A percentile compares a stretch with the other conserved stretches of the same genome.
Conservation (phyloP, 2,329 filamentous ascomycete species). For the Ceratocystis diversiconidia region DNA sequence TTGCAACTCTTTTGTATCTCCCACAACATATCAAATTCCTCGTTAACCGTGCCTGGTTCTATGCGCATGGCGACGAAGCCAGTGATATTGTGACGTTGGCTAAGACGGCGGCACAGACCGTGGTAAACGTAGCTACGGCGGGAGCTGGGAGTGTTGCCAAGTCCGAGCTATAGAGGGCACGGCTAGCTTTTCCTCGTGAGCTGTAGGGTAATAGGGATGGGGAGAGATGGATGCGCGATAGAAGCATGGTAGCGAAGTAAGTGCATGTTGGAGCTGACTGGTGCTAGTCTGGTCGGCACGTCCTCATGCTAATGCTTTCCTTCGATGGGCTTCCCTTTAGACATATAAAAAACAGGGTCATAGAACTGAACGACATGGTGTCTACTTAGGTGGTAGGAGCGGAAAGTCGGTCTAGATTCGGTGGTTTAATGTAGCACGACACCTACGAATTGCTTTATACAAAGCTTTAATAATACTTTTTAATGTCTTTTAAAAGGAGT, state of each 20-base stretch:
- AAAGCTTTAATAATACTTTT: constrained; percentile 11
- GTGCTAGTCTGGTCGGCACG: neutral
- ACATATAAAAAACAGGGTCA: neutral
- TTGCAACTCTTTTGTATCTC: constrained; percentile 82
- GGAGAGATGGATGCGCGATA: neutral
- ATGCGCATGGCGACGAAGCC: constrained; percentile 69
- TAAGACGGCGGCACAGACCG: constrained; percentile 26
- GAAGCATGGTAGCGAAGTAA: neutral
- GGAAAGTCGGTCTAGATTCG: neutral
- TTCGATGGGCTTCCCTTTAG: neutral
- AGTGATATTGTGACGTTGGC: constrained; percentile 33
- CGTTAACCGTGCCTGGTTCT: constrained; percentile 79
- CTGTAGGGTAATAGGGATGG: neutral
- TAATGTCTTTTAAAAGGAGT: constrained; percentile 1
- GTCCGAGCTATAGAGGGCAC: constrained; percentile 25
- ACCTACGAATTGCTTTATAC: neutral
- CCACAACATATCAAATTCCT: constrained; percentile 80
- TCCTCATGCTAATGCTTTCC: neutral
- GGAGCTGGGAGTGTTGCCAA: constrained; percentile 21
- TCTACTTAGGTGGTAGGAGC: neutral
- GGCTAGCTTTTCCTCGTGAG: neutral
- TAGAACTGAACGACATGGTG: neutral
- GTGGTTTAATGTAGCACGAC: neutral
- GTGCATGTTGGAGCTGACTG: neutral
- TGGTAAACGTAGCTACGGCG: constrained; percentile 25